Evolutionary conservation across 2,329 filamentous ascomycete species (phyloP).

Genomic region (Dactylellina drechsleri): DNA sequence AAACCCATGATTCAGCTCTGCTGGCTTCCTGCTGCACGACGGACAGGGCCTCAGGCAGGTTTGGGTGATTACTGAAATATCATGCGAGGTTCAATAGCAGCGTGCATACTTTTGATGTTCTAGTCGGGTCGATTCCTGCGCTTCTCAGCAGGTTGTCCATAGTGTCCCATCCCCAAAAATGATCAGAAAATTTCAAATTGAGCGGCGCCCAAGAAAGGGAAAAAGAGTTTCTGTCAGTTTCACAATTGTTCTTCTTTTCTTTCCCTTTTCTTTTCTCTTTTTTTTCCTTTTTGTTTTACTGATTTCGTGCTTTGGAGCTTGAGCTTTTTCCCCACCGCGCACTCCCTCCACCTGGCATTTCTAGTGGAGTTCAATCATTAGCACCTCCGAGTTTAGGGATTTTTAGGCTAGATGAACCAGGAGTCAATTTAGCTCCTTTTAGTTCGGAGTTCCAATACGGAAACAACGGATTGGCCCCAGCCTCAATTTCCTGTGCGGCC

Average conservation of each 20-base stretch:
- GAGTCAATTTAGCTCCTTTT: background rate
- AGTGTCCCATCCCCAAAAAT: background rate
- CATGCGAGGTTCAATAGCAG: slow-evolving; percentile 45
- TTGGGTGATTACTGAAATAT: slow-evolving; percentile 45
- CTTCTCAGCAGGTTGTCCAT: slow-evolving; percentile 13
- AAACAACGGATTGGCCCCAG: background rate
- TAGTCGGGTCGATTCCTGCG: slow-evolving; percentile 50
- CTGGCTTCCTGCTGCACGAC: slow-evolving; percentile 23
- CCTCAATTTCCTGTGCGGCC: slow-evolving; percentile 7
- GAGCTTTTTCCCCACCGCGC: slow-evolving; percentile 19
- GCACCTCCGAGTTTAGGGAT: background rate
- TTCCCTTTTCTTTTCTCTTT: slow-evolving; percentile 11
- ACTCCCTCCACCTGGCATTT: slow-evolving; percentile 8
- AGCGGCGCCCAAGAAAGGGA: slow-evolving; percentile 19
- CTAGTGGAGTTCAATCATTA: background rate
- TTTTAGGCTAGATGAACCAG: slow-evolving; percentile 15
- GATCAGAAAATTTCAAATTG: slow-evolving; percentile 26
- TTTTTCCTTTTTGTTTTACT: too few species aligned
- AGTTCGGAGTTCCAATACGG: background rate
- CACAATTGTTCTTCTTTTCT: background rate
- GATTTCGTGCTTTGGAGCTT: background rate
- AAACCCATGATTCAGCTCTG: slow-evolving; percentile 42
- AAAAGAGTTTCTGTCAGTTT: slow-evolving; percentile 13
- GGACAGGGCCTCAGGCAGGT: slow-evolving; percentile 43
- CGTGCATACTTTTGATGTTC: slow-evolving; percentile 46